Base-by-base conservation (phyloP, 2,329 filamentous ascomycete species). In the Mycosphaerelloides madeirae region DNA sequence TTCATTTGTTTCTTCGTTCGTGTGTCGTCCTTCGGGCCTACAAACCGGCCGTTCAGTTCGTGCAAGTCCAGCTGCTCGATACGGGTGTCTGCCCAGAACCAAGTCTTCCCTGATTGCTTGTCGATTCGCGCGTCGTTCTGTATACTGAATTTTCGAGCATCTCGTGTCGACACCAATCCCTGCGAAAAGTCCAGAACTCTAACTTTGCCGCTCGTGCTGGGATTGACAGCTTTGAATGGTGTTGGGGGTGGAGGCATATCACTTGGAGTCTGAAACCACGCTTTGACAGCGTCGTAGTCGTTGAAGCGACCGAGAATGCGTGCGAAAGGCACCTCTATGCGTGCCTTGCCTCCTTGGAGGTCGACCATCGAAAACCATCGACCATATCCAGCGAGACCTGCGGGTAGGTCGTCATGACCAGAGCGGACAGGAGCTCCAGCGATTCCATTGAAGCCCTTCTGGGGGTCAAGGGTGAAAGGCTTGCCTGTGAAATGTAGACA, bases 11-110 rank as follows among this genome's bases (percentile, higher is more conserved):
- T 48, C 19, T 42, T 47, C 13, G 45, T 40, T 15, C 56, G 45
- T 3, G 29, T 45, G 11, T 52, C 49, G 15, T 53, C 55, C 28
- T 49, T 52, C 28, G 44, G 32, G 13, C 49, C 52, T 2, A 53
- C 53, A 25, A 52, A 56, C 6, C 35, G 36, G 8, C 48, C 47
- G 32, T 55, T 55, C 16, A 52, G 33, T 31, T 52, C 48, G 25
- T 58, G 71, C 5, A 83, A 55, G 20, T 76, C 76, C 1, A 83
- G 68, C 1, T 77, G 74, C 37, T 81, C 73, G 0, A 73, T 72
- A 1, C 79, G 70, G 16, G 68, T 68, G 41, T 82, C 78, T 0
- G 70, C 77, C 73, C 76, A 80, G 58, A 74, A 79, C 78, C 78
- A 82, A 0, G 64, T 61, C 19, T 71, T 68, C 12, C 65, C 68